These are phyloP conservation scores for Alternaria incomplexa DNA, from an alignment of 2,329 filamentous ascomycete genomes.

Conservation along the genomic window DNA sequence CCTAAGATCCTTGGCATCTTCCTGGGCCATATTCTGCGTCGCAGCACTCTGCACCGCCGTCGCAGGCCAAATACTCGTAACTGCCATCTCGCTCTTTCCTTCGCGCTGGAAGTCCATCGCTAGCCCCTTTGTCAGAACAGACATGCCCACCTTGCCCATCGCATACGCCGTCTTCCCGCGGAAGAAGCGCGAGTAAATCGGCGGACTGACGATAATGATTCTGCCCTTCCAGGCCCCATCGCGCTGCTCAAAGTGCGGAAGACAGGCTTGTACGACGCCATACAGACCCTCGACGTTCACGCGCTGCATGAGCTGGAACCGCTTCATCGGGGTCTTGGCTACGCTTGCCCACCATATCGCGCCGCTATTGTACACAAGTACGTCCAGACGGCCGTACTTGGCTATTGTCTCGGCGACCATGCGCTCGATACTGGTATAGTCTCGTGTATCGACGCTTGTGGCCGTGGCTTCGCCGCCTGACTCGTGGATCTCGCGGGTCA, in stretches of 20 bases:
- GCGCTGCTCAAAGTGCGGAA: conserved; percentile 68
- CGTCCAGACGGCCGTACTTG: conserved; percentile 70
- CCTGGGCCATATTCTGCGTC: conserved; percentile 60
- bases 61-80: conserved; percentile 84
- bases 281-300: conserved; percentile 73
- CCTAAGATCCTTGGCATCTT: conserved; percentile 64
- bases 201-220: conserved; percentile 80
- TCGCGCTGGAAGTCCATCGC: conserved; percentile 81
- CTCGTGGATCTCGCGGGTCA: conserved; percentile 73
- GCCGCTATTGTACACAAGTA: conserved; percentile 81
- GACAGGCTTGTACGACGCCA: conserved; percentile 68
- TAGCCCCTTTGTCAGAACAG: conserved; percentile 78
- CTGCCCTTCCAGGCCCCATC: conserved; percentile 62
- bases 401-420: conserved; percentile 65
- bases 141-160: conserved; percentile 79
- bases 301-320: conserved; percentile 68
- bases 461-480: conserved; percentile 69
- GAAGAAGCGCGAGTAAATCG: conserved; percentile 86
- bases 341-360: conserved; percentile 86
- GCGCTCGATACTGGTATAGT: conserved; percentile 64
- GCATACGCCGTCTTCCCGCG: conserved; percentile 86
- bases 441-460: conserved; percentile 73
- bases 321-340: conserved; percentile 72
- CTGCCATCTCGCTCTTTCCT: conserved; percentile 70
- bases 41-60: conserved; percentile 78